phyloP scores from a whole-genome alignment of 2,329 filamentous ascomycete genomes.

The Arachnomyces sp. region DNA sequence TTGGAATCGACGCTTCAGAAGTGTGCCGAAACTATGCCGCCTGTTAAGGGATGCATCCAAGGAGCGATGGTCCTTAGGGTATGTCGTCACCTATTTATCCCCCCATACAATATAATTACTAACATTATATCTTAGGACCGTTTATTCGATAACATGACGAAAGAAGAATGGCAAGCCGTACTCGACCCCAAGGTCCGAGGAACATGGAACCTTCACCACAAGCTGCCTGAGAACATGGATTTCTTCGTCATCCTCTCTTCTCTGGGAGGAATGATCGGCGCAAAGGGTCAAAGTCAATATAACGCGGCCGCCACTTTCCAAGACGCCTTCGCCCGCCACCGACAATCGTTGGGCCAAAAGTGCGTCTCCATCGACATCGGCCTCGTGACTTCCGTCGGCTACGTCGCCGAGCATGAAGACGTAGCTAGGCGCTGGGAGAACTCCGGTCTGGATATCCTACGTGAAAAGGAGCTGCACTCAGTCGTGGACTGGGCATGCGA shows the following conservation, averaged over 20 bases:
- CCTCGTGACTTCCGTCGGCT: slow-evolving; percentile 18
- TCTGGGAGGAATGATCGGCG: slow-evolving; percentile 20
- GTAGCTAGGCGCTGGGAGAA: slow-evolving; percentile 6
- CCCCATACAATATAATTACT: neutral
- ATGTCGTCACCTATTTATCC: neutral
- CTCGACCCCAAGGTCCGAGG: slow-evolving; percentile 21
- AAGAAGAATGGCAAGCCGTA: slow-evolving; percentile 11
- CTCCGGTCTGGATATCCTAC: slow-evolving; percentile 15
- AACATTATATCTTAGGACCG: slow-evolving; percentile 7
- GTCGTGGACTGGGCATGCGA: slow-evolving; percentile 12
- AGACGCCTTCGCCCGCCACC: slow-evolving; percentile 12
- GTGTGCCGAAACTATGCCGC: slow-evolving; percentile 9
- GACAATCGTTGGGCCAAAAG: slow-evolving; percentile 10
- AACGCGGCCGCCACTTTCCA: slow-evolving; percentile 26
- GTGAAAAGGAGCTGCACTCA: slow-evolving; percentile 18
- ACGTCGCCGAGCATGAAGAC: slow-evolving; percentile 9
- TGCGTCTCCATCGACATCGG: slow-evolving; percentile 26
- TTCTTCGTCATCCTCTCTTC: slow-evolving; percentile 34
- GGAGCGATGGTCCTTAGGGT: slow-evolving; percentile 11
- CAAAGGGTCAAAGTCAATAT: slow-evolving; percentile 22
- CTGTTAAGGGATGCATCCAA: slow-evolving; percentile 16
- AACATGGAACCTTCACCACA: slow-evolving; percentile 18
- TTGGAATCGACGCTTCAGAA: neutral
- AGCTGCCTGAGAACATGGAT: slow-evolving; percentile 20
- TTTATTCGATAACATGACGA: slow-evolving; percentile 24